A percentile compares a stretch with the other conserved stretches of the same genome.
These are phyloP conservation scores for Ceratobasidium sp. DNA, from an alignment of 1,284 basidiomycete genomes.

Conservation along the genomic window DNA sequence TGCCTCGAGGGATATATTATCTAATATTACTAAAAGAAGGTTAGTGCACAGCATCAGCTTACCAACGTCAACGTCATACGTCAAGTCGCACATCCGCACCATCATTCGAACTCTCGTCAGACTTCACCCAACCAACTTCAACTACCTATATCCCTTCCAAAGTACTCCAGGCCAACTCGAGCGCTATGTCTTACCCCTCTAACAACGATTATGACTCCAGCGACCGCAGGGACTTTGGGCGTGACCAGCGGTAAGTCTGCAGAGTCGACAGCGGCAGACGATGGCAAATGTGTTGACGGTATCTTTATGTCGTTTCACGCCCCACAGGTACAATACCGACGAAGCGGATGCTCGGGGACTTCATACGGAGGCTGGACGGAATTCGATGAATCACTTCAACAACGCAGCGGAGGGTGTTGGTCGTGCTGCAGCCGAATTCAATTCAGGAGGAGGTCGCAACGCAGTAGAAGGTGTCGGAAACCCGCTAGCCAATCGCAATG, in stretches of 20 bases:
- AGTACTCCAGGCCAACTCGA: neutral
- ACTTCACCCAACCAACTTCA: neutral
- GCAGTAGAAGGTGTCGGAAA: conserved; percentile 18
- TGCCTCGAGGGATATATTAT: too few species aligned
- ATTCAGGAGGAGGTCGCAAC: conserved; percentile 18
- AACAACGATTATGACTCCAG: conserved; percentile 12
- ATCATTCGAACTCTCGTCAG: too few species aligned
- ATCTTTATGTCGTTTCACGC: neutral
- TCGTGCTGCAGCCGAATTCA: conserved; percentile 20
- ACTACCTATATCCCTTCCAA: neutral
- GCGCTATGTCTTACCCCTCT: conserved; percentile 4
- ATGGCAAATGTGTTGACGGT: too few species aligned
- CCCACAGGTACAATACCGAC: neutral
- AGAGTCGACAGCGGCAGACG: neutral
- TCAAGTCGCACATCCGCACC: too few species aligned
- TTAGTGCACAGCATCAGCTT: too few species aligned
- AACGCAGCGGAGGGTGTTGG: conserved; percentile 20
- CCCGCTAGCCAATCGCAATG: conserved; percentile 10
- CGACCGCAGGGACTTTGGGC: conserved; percentile 13
- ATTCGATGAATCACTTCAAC: conserved; percentile 21
- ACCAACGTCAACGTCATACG: too few species aligned
- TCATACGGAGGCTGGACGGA: conserved; percentile 21
- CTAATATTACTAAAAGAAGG: too few species aligned
- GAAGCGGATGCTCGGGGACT: conserved; percentile 7
- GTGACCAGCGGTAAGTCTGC: conserved; percentile 5